Evolutionary conservation across 2,329 filamentous ascomycete species (phyloP).

Genomic region (Neonectria faginata): DNA sequence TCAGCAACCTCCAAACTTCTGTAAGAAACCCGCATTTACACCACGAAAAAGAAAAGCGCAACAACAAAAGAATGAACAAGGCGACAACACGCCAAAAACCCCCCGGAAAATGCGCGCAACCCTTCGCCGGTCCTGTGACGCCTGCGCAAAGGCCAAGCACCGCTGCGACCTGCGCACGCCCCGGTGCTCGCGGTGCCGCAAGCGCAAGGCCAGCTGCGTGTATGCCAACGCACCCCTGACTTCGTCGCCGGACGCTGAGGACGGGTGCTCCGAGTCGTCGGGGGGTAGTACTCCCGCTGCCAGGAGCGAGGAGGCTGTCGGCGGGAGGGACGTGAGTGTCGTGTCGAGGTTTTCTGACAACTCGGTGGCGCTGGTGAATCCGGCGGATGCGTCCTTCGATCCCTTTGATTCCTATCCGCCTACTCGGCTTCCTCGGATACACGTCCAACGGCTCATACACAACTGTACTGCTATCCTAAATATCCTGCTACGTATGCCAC

Average conservation of each 20-base stretch:
- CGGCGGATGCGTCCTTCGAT: conserved; percentile 56
- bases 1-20: not conserved
- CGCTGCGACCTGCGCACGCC: conserved; percentile 67
- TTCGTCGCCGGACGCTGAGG: conserved; percentile 5
- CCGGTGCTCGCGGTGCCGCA: conserved; percentile 65
- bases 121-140: conserved; percentile 67
- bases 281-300: not conserved
- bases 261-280: conserved; percentile 16
- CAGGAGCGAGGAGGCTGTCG: not conserved
- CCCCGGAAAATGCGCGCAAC: conserved; percentile 64
- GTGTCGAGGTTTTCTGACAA: conserved; percentile 1
- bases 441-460: conserved; percentile 67
- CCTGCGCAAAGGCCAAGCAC: conserved; percentile 67
- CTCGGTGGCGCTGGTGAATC: conserved; percentile 34
- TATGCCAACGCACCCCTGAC: conserved; percentile 67
- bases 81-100: not conserved
- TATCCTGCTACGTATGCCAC: conserved; percentile 17
- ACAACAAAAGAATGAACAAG: not conserved
- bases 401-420: conserved; percentile 68
- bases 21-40: not conserved
- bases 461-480: conserved; percentile 58
- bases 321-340: conserved; percentile 1
- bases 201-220: conserved; percentile 59
- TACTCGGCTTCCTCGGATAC: conserved; percentile 62
- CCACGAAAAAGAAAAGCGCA: not conserved